Base-by-base conservation (phyloP, 805 yeast genomes). In the Sungouiozyma intestinalis region DNA sequence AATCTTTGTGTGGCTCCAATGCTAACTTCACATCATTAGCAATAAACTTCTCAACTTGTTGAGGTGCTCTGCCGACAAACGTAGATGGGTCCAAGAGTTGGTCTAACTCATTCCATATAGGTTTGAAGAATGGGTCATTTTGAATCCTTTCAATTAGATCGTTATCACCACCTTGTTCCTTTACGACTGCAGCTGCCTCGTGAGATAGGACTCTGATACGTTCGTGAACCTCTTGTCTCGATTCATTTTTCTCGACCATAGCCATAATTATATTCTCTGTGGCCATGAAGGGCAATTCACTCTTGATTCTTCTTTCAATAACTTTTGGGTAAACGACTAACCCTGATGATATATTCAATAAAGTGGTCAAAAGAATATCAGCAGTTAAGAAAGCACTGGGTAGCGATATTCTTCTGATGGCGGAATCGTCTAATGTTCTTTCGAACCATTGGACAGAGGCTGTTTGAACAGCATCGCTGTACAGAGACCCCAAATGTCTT, bases 391-490 rank as follows among this genome's bases (percentile, higher is more conserved):
- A 92, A 3, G 97, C 97, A 40, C 94, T 85, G 39, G 98, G 98
- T 49, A 92, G 71, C 18, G 96, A 83, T 56, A 92, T 92, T 72
- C 98, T 81, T 71, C 98, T 83, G 58, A 90, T 90, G 41, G 98
- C 98, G 44, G 95, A 83, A 67, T 92, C 98, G 67, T 92, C 98
- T 60, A 92, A 75, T 31, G 98, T 92, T 72, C 98, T 85, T 73
- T 92, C 98, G 63, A 92, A 92, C 98, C 98, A 92, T 71, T 92
- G 98, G 40, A 92, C 97, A 31, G 95, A 82, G 6, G 97, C 94
- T 39, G 98, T 92, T 68, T 86, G 92, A 54, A 90, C 84, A 41
- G 96, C 94, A 66, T 92, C 97, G 60, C 74, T 86, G 69, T 82
- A 84, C 53, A 87, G 71, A 15, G 95, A 82, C 50, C 95, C 95